These are phyloP conservation scores for Nigrospora osmanthi DNA, from an alignment of 2,329 filamentous ascomycete genomes.

Conservation along the genomic window DNA sequence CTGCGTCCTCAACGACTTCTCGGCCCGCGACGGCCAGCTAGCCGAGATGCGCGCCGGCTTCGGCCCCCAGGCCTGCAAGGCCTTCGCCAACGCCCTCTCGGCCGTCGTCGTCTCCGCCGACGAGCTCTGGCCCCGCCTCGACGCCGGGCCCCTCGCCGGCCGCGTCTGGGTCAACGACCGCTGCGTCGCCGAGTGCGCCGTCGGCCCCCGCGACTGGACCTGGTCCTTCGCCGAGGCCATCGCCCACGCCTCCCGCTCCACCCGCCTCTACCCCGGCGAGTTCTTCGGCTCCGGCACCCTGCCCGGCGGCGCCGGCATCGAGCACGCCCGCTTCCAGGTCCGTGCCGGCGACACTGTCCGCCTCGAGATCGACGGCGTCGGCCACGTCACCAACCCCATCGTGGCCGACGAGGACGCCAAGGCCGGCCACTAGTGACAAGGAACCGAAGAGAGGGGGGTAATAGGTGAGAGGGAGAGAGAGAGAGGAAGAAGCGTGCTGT, in stretches of 20 bases:
- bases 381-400: conserved; percentile 16
- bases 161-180: conserved; percentile 13
- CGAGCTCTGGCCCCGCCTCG: conserved; percentile 10
- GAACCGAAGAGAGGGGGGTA: too few relatives aligned
- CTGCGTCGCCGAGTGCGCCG: conserved; percentile 9
- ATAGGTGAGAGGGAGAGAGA: too few relatives aligned
- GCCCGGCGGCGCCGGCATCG: conserved; percentile 14
- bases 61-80: conserved; percentile 17
- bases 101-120: conserved; percentile 13
- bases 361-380: conserved; percentile 17
- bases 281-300: conserved; percentile 18
- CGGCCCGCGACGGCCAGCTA: conserved; percentile 14
- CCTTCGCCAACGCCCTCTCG: conserved; percentile 18
- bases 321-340: conserved; percentile 12
- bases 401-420: conserved; percentile 6
- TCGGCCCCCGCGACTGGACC: conserved; percentile 10
- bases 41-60: conserved; percentile 17
- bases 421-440: too few relatives aligned
- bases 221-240: conserved; percentile 15
- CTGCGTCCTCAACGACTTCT: conserved; percentile 19
- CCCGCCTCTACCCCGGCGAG: conserved; percentile 15
- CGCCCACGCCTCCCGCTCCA: conserved; percentile 12
- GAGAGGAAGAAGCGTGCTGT: too few relatives aligned
- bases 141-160: conserved; percentile 7
- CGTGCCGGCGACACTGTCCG: conserved; percentile 13